Evolutionary conservation across 345 rosid species (phyloP), one percentile per base, ranked within the genome.

Genomic region (Populus deltoides): DNA sequence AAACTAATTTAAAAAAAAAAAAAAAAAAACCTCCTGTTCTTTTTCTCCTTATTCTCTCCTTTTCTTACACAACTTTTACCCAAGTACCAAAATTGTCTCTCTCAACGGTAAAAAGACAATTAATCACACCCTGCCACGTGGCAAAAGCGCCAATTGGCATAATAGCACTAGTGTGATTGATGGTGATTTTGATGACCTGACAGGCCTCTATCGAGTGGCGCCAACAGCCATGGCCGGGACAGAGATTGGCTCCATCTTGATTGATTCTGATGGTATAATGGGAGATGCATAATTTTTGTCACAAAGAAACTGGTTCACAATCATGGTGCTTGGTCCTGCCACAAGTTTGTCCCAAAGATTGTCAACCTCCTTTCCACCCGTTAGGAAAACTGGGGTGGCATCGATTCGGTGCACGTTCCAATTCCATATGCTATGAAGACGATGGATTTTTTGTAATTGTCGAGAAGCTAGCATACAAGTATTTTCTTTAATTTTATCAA

Each of bases 381-480:
- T 85, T 39, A 82, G 79, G 62, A 94, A 92, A 18, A 86, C 94
- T 68, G 90, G 92, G 0, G 97, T 90, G 59, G 97, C 98, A 45
- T 94, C 95, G 4, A 94, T 73, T 1, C 91, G 89, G 81, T 92
- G 95, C 89, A 93, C 89, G 11, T 77, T 88, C 95, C 97, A 80
- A 15, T 72, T 85, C 94, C 97, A 84, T 29, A 72, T 74, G 67
- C 76, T 79, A 53, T 82, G 79, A 18, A 93, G 91, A 51, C 85
- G 75, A n/a, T 74, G 81, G 59, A 94, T 90, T 77, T 94, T 94
- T 24, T 87, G 90, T 12, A 81, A 36, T 27, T 93, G 98, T 4
- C 90, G 87, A 27, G 84, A 51, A 10, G 97, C 91, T 1, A 94
- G 82, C 6, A 3, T 65, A 36, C 92, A 81, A 0, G 84, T 94